phyloP scores from a whole-genome alignment of 2,329 filamentous ascomycete genomes.

The Alternaria arbusti region DNA sequence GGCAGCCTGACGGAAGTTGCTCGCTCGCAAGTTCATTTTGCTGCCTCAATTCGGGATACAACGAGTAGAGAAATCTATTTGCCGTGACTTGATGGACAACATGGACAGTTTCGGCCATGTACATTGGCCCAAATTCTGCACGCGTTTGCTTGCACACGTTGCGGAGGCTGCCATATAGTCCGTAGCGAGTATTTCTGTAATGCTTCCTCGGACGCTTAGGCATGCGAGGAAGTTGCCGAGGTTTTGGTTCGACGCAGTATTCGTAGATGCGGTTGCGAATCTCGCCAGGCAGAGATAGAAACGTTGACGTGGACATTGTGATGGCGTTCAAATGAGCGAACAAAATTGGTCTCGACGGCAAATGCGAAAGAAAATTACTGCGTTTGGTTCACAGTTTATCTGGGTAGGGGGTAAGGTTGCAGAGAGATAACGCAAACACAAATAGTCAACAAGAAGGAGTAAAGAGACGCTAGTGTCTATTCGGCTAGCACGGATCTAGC shows the following conservation, averaged over 20 bases:
- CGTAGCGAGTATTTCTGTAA: neutral
- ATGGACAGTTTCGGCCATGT: neutral
- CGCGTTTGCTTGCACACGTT: neutral
- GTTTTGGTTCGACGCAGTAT: neutral
- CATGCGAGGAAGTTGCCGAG: neutral
- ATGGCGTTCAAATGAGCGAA: neutral
- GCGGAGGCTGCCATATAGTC: neutral
- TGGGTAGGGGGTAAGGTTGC: no score
- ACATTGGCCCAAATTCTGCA: neutral
- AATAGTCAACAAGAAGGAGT: neutral
- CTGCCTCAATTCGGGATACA: neutral
- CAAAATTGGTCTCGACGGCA: neutral
- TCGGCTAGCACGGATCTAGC: neutral
- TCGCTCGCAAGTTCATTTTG: neutral
- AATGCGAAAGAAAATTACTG: no score
- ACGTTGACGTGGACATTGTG: neutral
- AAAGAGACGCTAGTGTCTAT: neutral
- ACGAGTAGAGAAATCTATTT: neutral
- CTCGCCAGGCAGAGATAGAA: neutral
- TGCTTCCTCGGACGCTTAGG: neutral
- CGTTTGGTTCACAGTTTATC: neutral
- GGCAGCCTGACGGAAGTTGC: rapidly evolving
- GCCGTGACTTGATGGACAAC: neutral
- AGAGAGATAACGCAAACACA: neutral
- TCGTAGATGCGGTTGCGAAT: conserved; percentile 9